Percentiles rank a stretch among this genome's conserved stretches.
phyloP scores from a whole-genome alignment of 2,329 filamentous ascomycete genomes.

The Claviceps sp. region DNA sequence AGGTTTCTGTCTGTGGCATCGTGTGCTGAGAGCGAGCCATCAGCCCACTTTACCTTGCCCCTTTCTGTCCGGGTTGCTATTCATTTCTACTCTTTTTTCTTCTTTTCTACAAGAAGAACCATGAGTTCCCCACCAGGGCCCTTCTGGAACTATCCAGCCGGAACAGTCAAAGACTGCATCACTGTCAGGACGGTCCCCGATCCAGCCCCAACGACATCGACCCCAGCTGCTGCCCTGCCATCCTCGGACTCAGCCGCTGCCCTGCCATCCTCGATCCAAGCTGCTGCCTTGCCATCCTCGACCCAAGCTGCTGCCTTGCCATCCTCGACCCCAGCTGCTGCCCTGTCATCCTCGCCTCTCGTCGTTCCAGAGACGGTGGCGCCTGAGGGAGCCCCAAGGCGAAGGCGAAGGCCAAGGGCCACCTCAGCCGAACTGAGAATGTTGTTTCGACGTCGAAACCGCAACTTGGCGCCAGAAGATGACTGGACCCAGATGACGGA shows the following conservation, averaged over 20 bases:
- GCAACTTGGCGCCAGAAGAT: conserved; percentile 5
- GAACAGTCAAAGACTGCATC: not conserved
- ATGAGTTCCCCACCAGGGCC: not conserved
- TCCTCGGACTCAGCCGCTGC: not conserved
- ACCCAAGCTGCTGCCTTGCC: not conserved
- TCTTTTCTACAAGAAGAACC: not conserved
- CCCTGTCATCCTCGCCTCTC: not conserved
- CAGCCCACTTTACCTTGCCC: not conserved
- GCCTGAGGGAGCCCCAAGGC: too few species aligned
- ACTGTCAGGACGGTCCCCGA: conserved; percentile 1
- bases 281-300: not conserved
- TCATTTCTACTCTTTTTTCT: too few species aligned
- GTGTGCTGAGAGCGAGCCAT: not conserved
- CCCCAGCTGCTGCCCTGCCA: not conserved
- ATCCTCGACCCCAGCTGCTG: not conserved
- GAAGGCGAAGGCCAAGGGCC: too few species aligned
- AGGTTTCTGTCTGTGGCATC: not conserved
- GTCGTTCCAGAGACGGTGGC: too few species aligned
- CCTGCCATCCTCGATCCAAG: not conserved
- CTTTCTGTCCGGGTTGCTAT: too few species aligned
- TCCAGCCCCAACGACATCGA: conserved; percentile 2
- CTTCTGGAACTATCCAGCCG: conserved; percentile 2
- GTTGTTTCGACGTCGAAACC: not conserved
- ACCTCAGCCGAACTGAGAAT: too few species aligned
- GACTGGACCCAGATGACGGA: conserved; percentile 8